A percentile compares a stretch with the other conserved stretches of the same genome.
phyloP scores from a whole-genome alignment of 2,329 filamentous ascomycete species.

The Pyricularia sp. region DNA sequence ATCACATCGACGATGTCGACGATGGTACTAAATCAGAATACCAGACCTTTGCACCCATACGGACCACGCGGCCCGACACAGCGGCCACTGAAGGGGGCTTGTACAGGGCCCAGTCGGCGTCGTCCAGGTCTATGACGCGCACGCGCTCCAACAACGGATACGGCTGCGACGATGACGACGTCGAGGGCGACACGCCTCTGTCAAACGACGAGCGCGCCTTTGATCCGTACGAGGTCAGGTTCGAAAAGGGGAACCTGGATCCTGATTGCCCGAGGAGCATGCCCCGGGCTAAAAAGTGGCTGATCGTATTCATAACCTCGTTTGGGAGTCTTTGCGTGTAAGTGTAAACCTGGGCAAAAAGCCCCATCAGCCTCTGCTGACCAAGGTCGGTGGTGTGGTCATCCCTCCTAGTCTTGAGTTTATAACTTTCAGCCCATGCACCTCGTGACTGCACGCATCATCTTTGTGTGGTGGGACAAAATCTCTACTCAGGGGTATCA shows the following conservation, averaged over 20 bases:
- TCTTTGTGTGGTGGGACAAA: background rate
- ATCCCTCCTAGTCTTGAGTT: background rate
- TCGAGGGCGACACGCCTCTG: constrained; percentile 7
- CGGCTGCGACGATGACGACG: constrained; percentile 24
- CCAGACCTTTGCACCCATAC: constrained; percentile 16
- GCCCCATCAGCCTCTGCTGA: background rate
- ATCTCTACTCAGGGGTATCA: background rate
- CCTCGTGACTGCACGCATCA: background rate
- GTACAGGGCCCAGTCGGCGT: background rate
- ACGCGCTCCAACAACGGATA: constrained; percentile 35
- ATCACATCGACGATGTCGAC: background rate
- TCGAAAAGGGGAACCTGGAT: constrained; percentile 60
- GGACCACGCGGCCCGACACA: constrained; percentile 2
- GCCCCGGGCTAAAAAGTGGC: constrained; percentile 60
- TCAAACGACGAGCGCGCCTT: constrained; percentile 13
- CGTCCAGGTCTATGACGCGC: constrained; percentile 16
- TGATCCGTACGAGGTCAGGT: constrained; percentile 59
- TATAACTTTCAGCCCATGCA: background rate
- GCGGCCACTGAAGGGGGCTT: background rate
- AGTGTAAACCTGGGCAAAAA: constrained; percentile 27
- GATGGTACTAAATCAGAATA: background rate
- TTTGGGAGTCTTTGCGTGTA: constrained; percentile 74
- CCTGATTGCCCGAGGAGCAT: constrained; percentile 66
- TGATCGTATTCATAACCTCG: constrained; percentile 66
- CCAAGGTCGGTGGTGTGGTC: background rate